Evolutionary conservation across 2,329 filamentous ascomycete genomes (phyloP).

Genomic region (Aureobasidium sp.): DNA sequence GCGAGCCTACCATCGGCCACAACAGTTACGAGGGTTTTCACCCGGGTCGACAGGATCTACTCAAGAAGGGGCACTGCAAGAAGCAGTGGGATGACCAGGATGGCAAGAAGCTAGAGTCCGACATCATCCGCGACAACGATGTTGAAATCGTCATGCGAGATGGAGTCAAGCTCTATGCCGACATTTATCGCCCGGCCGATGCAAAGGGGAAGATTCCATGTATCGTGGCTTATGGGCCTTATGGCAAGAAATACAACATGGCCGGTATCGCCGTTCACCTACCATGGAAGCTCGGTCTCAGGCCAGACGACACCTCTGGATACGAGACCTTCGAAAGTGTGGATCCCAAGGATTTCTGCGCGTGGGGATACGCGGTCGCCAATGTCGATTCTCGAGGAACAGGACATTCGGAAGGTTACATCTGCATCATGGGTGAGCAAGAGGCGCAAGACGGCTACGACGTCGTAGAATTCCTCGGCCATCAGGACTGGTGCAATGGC

Average conservation of each 20-base stretch:
- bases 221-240: conserved; percentile 39
- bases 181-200: conserved; percentile 39
- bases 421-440: conserved; percentile 35
- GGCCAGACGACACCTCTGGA: conserved; percentile 19
- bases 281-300: conserved; percentile 13
- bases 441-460: conserved; percentile 43
- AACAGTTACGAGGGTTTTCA: conserved; percentile 38
- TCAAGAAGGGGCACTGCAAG: conserved; percentile 27
- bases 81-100: conserved; percentile 30
- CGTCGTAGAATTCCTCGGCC: conserved; percentile 37
- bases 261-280: conserved; percentile 11
- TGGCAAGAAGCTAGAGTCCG: conserved; percentile 29
- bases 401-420: conserved; percentile 29
- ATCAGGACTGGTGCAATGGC: conserved; percentile 41
- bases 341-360: conserved; percentile 33
- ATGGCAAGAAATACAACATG: conserved; percentile 37
- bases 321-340: conserved; percentile 40
- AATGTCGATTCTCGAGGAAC: conserved; percentile 28
- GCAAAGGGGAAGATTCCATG: conserved; percentile 34
- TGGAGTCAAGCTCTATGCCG: conserved; percentile 36
- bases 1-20: conserved; percentile 32
- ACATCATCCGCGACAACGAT: conserved; percentile 41
- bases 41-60: conserved; percentile 34
- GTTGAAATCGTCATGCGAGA: conserved; percentile 39
- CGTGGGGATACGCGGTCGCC: conserved; percentile 29